These are phyloP conservation scores for Fusarium equiseti DNA, from an alignment of 2,329 filamentous ascomycete genomes.

Conservation along the genomic window DNA sequence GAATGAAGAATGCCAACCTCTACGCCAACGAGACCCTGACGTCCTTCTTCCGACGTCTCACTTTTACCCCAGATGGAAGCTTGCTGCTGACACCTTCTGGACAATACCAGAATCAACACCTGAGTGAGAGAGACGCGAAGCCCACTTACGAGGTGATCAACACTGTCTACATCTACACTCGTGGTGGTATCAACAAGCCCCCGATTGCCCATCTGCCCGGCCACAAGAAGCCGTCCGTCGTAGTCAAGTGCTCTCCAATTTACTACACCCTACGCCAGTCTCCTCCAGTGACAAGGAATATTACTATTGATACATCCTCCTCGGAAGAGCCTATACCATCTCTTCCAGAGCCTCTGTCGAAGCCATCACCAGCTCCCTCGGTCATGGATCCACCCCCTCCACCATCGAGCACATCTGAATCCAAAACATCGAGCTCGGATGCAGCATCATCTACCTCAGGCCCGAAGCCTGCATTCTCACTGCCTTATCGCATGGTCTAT, in stretches of 20 bases:
- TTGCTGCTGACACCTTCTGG: slow-evolving; percentile 93
- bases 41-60: slow-evolving; percentile 93
- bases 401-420: slow-evolving; percentile 62
- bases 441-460: slow-evolving; percentile 65
- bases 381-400: slow-evolving; percentile 87
- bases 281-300: slow-evolving; percentile 80
- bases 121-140: slow-evolving; percentile 74
- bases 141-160: slow-evolving; percentile 89
- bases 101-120: slow-evolving; percentile 88
- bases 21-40: slow-evolving; percentile 98
- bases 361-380: slow-evolving; percentile 67
- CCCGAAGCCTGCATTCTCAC: slow-evolving; percentile 78
- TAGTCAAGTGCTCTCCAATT: slow-evolving; percentile 91
- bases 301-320: slow-evolving; percentile 94
- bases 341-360: slow-evolving; percentile 84
- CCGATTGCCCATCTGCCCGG: slow-evolving; percentile 95
- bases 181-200: slow-evolving; percentile 95
- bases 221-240: slow-evolving; percentile 97
- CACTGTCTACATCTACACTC: slow-evolving; percentile 97
- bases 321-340: slow-evolving; percentile 85
- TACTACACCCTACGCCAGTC: slow-evolving; percentile 84
- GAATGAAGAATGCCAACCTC: slow-evolving; percentile 85
- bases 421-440: slow-evolving; percentile 62
- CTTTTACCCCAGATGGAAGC: slow-evolving; percentile 95
- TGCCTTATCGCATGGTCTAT: slow-evolving; percentile 95